These are phyloP conservation scores for Beauveria rudraprayagi DNA, from an alignment of 2,329 filamentous ascomycete genomes.

Conservation along the genomic window DNA sequence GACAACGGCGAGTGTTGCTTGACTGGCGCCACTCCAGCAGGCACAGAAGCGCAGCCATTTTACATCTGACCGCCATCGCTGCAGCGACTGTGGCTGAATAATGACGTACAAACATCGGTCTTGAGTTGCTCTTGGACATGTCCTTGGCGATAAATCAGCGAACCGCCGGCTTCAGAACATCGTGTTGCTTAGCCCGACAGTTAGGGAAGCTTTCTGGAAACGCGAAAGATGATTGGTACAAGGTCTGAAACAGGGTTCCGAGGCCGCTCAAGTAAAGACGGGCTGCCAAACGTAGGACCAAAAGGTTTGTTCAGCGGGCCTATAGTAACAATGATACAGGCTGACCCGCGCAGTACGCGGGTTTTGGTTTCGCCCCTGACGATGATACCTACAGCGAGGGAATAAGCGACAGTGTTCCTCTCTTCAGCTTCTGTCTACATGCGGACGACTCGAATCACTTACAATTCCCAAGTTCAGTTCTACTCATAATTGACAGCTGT, in stretches of 20 bases:
- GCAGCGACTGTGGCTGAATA: not conserved
- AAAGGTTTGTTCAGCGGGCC: not conserved
- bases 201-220: not conserved
- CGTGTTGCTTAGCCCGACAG: not conserved
- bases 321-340: not conserved
- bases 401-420: not conserved
- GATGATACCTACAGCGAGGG: not conserved
- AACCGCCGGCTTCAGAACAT: not conserved
- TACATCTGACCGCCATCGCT: not conserved
- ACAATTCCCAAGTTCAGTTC: not conserved
- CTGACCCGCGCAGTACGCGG: not conserved
- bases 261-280: not conserved
- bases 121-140: not conserved
- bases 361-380: not conserved
- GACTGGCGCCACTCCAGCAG: not conserved
- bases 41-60: not conserved
- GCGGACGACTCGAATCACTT: not conserved
- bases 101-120: not conserved
- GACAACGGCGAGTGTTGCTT: not conserved
- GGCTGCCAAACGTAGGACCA: not conserved
- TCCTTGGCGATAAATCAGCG: not conserved
- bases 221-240: not conserved
- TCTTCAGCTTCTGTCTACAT: not conserved
- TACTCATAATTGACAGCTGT: not conserved
- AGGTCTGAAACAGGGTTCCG: not conserved